Base-by-base conservation (phyloP, 1,284 basidiomycete species). In the Vanrija humicola region DNA sequence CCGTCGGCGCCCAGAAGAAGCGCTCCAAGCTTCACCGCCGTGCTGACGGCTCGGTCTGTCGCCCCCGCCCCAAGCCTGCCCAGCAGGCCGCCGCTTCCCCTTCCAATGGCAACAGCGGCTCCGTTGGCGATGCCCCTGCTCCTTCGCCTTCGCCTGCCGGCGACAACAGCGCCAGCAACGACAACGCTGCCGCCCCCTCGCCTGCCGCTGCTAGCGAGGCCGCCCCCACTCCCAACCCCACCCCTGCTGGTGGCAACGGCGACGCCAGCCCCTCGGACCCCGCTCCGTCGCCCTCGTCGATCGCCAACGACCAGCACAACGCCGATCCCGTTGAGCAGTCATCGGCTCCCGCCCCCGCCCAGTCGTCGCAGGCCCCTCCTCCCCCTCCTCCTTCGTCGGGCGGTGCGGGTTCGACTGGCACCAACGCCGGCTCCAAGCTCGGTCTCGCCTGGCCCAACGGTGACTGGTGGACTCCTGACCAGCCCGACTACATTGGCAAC, bases 391-490 rank as follows among this genome's bases (percentile, higher is more conserved):
- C 14, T 19, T 52, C 43, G 42, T 14, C 26, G 18, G 34, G n/a
- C 14, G 50, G 16, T 28, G 26, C 59, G 9, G 56, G 58, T n/a
- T 48, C 52, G 7, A 55, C 58, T 23, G 56, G 61, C 21, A 53
- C 40, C 43, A 65, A 69, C 62, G 28, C 56, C 6, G 62, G 67
- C 25, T 70, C 76, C 51, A 88, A 88, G 76, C 77, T 82, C 19
- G 84, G 86, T 64, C 64, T 85, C 39, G 84, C 82, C 16, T 89
- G 86, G 85, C 79, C 84, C 50, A 82, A 84, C 63, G 80, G 79
- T 6, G 45, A 51, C 42, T 59, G 28, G n/a, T 40, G 40, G 21
- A n/a, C 18, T 5, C 26, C 47, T 3, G 39, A 42, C 38, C 25
- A 52, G 8, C 16, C 19, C 48, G 63, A 70, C 53, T 73, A 80